A percentile compares a stretch with the other conserved stretches of the same genome.
These are phyloP conservation scores for Delonix regia DNA, from an alignment of 306 rosid species.

Conservation along the genomic window DNA sequence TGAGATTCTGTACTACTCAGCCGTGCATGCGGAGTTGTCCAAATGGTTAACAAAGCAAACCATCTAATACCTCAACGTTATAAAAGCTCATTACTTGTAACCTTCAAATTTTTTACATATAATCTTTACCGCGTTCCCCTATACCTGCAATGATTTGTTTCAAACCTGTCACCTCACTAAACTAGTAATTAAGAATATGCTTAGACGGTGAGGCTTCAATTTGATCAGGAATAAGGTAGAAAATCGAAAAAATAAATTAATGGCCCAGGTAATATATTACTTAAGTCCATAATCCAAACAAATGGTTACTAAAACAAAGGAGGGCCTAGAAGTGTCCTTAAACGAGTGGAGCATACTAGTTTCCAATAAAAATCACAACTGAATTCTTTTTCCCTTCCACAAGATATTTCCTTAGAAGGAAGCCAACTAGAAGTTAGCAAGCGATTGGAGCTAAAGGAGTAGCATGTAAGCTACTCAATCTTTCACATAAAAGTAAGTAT, in stretches of 20 bases:
- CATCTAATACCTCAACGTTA: slow-evolving; percentile 2
- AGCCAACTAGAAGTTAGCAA: slow-evolving; percentile 23
- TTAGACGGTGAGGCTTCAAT: slow-evolving; percentile 1
- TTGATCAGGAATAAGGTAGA: background rate
- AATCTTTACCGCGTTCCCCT: slow-evolving; percentile 24
- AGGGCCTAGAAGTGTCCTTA: background rate
- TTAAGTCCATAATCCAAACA: background rate
- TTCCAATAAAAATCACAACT: background rate
- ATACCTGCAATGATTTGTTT: slow-evolving; percentile 38
- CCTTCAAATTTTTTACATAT: slow-evolving; percentile 13
- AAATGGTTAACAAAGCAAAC: slow-evolving; percentile 27
- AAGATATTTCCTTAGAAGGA: slow-evolving; percentile 12
- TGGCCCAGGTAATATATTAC: background rate
- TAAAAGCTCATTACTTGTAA: slow-evolving; percentile 24
- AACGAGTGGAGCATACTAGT: slow-evolving; percentile 1
- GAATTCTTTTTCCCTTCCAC: background rate
- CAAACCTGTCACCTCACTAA: slow-evolving; percentile 25
- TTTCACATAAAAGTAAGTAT: background rate
- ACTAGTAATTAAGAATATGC: slow-evolving; percentile 34
- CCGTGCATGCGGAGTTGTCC: slow-evolving; percentile 17
- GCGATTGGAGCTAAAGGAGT: slow-evolving; percentile 17
- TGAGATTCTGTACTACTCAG: slow-evolving; percentile 46
- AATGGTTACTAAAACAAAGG: background rate
- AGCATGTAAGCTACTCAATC: slow-evolving; percentile 1
- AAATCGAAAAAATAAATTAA: background rate